Evolutionary conservation across 257 asterid genomes (phyloP).

Genomic region (Salvia splendens): DNA sequence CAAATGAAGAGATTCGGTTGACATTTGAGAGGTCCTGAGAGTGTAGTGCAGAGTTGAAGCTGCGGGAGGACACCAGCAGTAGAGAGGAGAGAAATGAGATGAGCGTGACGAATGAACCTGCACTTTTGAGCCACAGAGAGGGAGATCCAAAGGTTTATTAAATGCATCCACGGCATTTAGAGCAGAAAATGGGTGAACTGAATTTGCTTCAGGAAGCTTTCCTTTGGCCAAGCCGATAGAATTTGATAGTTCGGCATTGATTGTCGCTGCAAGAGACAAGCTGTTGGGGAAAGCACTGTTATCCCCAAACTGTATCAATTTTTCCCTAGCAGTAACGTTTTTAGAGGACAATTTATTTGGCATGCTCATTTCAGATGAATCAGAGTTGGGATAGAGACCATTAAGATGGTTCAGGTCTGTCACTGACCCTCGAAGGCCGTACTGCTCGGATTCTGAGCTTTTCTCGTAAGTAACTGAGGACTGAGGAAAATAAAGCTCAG

Average conservation of each 20-base stretch:
- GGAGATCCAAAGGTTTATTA: slow-evolving; percentile 34
- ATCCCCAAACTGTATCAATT: slow-evolving; percentile 46
- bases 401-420: slow-evolving; percentile 41
- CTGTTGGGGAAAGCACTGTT: slow-evolving; percentile 37
- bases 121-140: slow-evolving; percentile 37
- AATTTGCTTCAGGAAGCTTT: slow-evolving; percentile 36
- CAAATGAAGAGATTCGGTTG: slow-evolving; percentile 42
- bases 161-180: slow-evolving; percentile 40
- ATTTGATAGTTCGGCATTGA: slow-evolving; percentile 30
- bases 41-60: slow-evolving; percentile 45
- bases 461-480: slow-evolving; percentile 38
- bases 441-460: slow-evolving; percentile 31
- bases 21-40: slow-evolving; percentile 32
- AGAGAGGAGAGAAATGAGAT: slow-evolving; percentile 55
- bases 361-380: slow-evolving; percentile 48
- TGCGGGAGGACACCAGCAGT: slow-evolving; percentile 81
- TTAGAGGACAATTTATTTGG: slow-evolving; percentile 44
- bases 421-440: slow-evolving; percentile 39
- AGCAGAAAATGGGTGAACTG: slow-evolving; percentile 28
- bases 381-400: slow-evolving; percentile 52
- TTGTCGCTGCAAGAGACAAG: slow-evolving; percentile 35
- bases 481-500: slow-evolving; percentile 41
- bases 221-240: slow-evolving; percentile 31
- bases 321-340: slow-evolving; percentile 40
- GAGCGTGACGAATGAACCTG: slow-evolving; percentile 40